Conservation (phyloP, 805 yeast species). For the Blastobotrys terrestris region DNA sequence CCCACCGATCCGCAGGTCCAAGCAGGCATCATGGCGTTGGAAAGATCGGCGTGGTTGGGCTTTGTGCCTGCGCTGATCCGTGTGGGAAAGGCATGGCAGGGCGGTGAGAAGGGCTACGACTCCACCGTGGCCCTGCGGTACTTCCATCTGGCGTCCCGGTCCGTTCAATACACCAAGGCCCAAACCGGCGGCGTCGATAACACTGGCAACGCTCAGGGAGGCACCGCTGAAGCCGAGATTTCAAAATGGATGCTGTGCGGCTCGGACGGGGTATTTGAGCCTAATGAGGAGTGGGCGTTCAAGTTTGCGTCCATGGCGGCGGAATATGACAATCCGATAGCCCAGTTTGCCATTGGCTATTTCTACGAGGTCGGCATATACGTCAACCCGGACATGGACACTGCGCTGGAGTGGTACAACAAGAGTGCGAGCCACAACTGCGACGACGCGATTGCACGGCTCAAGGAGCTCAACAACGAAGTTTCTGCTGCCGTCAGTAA, state of each 20-base stretch:
- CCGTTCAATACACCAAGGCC: conserved; percentile 24
- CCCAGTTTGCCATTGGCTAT: conserved; percentile 64
- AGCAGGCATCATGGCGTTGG: conserved; percentile 27
- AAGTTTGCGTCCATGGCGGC: conserved; percentile 63
- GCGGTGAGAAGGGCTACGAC: conserved; percentile 29
- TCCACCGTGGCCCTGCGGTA: conserved; percentile 29
- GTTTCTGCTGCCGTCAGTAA: not conserved
- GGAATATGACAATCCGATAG: conserved; percentile 52
- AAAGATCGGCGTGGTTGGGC: conserved; percentile 33
- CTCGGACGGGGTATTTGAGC: conserved; percentile 44
- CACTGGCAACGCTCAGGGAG: conserved; percentile 17
- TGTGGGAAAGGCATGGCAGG: conserved; percentile 34
- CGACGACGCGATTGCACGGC: conserved; percentile 28
- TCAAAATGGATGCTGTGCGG: conserved; percentile 68
- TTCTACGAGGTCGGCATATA: conserved; percentile 65
- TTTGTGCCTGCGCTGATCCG: conserved; percentile 32
- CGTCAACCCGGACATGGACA: conserved; percentile 36
- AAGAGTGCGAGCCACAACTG: conserved; percentile 49
- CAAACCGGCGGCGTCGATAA: conserved; percentile 13
- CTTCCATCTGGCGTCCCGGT: conserved; percentile 31
- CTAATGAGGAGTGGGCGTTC: conserved; percentile 59
- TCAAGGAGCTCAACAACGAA: conserved; percentile 16
- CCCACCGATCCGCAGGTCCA: conserved; percentile 9
- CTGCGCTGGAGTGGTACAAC: conserved; percentile 46
- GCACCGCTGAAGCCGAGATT: conserved; percentile 35